Evolutionary conservation across 2,329 filamentous ascomycete genomes (phyloP), one percentile per base, ranked within the genome.

Genomic region (Bipolaris sorokiniana): DNA sequence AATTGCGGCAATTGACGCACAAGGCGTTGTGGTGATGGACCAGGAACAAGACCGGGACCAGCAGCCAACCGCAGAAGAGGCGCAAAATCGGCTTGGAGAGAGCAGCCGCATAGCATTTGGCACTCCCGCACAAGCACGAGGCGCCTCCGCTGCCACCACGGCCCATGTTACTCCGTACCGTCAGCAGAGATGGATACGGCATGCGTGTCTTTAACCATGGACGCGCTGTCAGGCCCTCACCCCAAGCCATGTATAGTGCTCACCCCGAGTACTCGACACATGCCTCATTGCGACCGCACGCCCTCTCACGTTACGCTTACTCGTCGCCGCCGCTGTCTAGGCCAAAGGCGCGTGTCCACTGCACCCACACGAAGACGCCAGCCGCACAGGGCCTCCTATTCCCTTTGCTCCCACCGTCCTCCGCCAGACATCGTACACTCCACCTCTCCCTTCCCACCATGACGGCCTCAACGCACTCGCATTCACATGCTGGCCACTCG

Each of bases 401-500:
- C 45, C 50, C 63, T 7, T 22, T 26, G 36, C 56, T 42, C 38
- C 47, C 59, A 5, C 23, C 56, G 34, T 23, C 67, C 42, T 62
- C 67, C 26, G 66, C 65, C n/a, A 62, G 60, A 15, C 73, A 76
- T 38, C 70, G 71, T 68, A 68, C 56, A 59, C 70, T 65, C 67
- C 66, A 64, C 68, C 61, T 64, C 61, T 60, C 66, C 54, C 65
- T 66, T 61, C 59, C 67, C 58, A 59, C 68, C 67, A 73, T 75
- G 70, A 69, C 66, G 28, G 61, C 59, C 45, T 55, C 59, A 40
- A 63, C 63, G 18, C 74, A 76, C 45, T 64, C 63, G 22, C 74
- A 76, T 64, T 71, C 66, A 54, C 74, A 77, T 59, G 69, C 68
- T 16, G 74, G 75, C 74, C 84, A 87, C 64, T 77, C 80, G 54